phyloP scores from a whole-genome alignment of 768 basidiomycete species.

The Tephrocybe sp. region DNA sequence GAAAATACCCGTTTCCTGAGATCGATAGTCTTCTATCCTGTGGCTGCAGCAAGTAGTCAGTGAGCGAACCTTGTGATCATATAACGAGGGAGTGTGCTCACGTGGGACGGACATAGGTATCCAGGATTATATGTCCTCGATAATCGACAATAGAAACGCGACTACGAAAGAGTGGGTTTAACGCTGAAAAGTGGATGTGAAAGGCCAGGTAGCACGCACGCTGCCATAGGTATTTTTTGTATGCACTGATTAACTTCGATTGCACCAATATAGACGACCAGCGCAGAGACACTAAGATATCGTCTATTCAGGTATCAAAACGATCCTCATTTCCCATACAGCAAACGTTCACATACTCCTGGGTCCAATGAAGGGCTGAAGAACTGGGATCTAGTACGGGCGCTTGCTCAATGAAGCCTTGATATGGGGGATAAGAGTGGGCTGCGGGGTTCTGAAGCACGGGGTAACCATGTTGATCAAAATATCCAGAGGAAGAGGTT shows the following conservation, averaged over 20 bases:
- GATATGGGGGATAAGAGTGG: background rate
- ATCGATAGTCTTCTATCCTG: slow-evolving; percentile 43
- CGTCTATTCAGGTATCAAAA: slow-evolving; percentile 19
- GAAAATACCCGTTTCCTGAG: slow-evolving; percentile 43
- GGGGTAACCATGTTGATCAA: slow-evolving; percentile 3
- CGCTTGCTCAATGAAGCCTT: background rate
- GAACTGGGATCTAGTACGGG: background rate
- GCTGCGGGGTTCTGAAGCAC: background rate
- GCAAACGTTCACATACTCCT: slow-evolving; percentile 10
- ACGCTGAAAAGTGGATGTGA: too few relatives aligned
- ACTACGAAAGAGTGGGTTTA: slow-evolving; percentile 21
- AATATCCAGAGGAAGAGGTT: slow-evolving; percentile 5
- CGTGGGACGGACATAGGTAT: slow-evolving; percentile 55
- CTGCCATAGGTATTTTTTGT: slow-evolving; percentile 47
- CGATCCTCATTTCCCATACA: background rate
- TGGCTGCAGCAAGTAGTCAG: slow-evolving; percentile 29
- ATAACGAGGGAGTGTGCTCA: slow-evolving; percentile 23
- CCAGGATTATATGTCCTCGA: slow-evolving; percentile 39
- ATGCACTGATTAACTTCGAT: slow-evolving; percentile 19
- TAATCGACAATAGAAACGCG: slow-evolving; percentile 52
- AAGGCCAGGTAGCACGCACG: slow-evolving; percentile 31
- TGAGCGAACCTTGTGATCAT: background rate
- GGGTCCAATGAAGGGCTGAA: background rate
- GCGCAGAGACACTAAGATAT: slow-evolving; percentile 45
- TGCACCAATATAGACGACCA: slow-evolving; percentile 40